phyloP scores from a whole-genome alignment of 202 grass and related monocot genomes.

The Panicum virgatum region DNA sequence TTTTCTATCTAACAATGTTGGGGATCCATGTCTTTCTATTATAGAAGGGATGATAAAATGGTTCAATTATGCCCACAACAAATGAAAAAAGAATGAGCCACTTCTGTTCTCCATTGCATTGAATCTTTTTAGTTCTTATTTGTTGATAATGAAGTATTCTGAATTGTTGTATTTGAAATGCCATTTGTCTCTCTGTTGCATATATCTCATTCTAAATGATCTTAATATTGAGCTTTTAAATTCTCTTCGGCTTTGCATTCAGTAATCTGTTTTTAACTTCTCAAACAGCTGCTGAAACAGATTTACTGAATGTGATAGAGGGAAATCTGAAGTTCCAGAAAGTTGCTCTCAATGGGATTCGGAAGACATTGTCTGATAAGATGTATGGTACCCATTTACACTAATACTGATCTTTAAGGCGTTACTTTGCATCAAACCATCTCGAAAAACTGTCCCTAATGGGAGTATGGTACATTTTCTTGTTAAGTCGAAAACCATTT shows the following conservation, averaged over 20 bases:
- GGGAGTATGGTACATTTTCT: constrained; percentile 8
- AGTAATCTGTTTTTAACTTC: constrained; percentile 31
- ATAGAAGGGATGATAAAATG: not conserved
- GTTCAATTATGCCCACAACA: not conserved
- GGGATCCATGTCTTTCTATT: not conserved
- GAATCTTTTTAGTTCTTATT: constrained; percentile 2
- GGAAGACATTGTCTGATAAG: constrained; percentile 61
- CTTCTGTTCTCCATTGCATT: constrained; percentile 22
- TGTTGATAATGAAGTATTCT: not conserved
- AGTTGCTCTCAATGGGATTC: constrained; percentile 47
- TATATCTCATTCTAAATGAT: not conserved
- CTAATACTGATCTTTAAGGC: not conserved
- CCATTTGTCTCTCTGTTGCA: not conserved
- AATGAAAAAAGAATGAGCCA: not conserved
- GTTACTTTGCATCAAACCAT: constrained; percentile 3
- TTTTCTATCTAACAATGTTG: no score
- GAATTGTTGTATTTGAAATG: not conserved
- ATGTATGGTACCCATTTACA: constrained; percentile 56
- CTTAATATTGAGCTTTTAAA: constrained; percentile 3
- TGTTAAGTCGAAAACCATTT: not conserved
- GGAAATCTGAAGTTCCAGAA: constrained; percentile 64
- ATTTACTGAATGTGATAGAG: constrained; percentile 55
- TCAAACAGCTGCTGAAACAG: constrained; percentile 50
- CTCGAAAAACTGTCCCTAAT: not conserved
- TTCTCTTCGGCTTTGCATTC: not conserved